Evolutionary conservation across 2,329 filamentous ascomycete genomes (phyloP).

Genomic region (Colletotrichum sp.): DNA sequence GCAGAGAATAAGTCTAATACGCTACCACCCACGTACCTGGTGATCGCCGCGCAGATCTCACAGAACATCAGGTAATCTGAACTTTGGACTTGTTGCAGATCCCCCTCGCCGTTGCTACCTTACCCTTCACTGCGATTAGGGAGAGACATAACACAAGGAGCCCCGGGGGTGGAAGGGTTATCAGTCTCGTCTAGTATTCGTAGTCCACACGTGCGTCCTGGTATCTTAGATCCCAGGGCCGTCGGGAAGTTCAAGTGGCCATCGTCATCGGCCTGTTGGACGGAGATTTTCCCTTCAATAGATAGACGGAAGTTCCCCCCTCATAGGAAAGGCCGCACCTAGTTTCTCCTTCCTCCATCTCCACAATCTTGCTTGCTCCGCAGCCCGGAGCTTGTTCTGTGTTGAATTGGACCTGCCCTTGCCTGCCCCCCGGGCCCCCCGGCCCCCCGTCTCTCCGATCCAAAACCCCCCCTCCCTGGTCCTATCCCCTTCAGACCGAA

Average conservation of each 20-base stretch:
- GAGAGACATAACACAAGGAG: background rate
- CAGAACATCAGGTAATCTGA: conserved; percentile 15
- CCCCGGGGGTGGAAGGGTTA: background rate
- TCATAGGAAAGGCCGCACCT: background rate
- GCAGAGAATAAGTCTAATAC: background rate
- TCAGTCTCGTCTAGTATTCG: background rate
- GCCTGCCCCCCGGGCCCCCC: background rate
- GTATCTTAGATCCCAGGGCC: background rate
- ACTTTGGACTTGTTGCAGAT: conserved; percentile 4
- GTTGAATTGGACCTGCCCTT: background rate
- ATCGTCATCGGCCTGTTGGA: background rate
- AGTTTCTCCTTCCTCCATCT: background rate
- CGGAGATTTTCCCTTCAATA: background rate
- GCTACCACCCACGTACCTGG: background rate
- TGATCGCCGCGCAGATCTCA: conserved; percentile 14
- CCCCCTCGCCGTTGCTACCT: background rate
- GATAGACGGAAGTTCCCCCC: background rate
- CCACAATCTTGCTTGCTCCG: background rate
- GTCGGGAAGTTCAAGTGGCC: background rate
- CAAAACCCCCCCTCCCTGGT: background rate
- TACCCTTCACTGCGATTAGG: background rate
- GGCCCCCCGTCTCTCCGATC: background rate
- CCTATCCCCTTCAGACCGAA: background rate
- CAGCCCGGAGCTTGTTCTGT: background rate
- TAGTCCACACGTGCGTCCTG: background rate